A percentile compares a stretch with the other conserved stretches of the same genome.
phyloP scores from a whole-genome alignment of 2,329 filamentous ascomycete species.

The Sporothrix variecibatus region DNA sequence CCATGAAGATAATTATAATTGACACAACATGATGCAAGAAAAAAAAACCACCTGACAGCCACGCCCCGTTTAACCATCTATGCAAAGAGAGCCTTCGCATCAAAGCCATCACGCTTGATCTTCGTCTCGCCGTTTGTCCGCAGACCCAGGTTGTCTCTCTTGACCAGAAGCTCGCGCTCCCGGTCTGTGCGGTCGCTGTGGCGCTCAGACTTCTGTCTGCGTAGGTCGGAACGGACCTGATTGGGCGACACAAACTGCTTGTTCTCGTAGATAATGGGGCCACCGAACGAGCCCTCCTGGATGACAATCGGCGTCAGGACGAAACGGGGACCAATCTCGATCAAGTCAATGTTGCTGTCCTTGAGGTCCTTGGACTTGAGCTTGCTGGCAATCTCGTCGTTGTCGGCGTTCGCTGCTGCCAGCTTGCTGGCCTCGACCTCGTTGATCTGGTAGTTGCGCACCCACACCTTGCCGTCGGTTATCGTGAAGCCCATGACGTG shows the following conservation, averaged over 20 bases:
- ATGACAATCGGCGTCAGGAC: conserved; percentile 94
- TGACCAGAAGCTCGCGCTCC: conserved; percentile 69
- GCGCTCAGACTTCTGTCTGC: conserved; percentile 71
- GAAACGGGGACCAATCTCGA: conserved; percentile 93
- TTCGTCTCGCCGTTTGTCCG: conserved; percentile 64
- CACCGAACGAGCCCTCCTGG: conserved; percentile 90
- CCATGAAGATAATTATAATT: background rate
- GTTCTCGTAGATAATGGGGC: conserved; percentile 97
- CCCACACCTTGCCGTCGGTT: conserved; percentile 93
- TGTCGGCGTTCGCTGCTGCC: conserved; percentile 38
- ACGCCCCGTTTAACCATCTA: conserved; percentile 42
- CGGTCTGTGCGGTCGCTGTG: conserved; percentile 79
- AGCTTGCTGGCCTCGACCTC: conserved; percentile 69
- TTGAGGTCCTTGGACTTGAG: conserved; percentile 56
- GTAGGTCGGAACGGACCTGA: conserved; percentile 82
- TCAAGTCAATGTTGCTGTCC: conserved; percentile 76
- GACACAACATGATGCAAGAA: background rate
- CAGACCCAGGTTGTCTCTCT: conserved; percentile 76
- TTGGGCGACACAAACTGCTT: conserved; percentile 97
- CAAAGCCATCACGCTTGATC: conserved; percentile 68
- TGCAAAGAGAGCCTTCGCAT: conserved; percentile 75
- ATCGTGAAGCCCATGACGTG: conserved; percentile 91
- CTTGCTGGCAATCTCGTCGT: background rate
- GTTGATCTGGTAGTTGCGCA: conserved; percentile 89
- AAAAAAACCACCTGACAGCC: background rate